Percentiles rank a stretch among this genome's conserved stretches.
Evolutionary conservation across 2,329 filamentous ascomycete species (phyloP).

Genomic region (Fusarium buharicum): DNA sequence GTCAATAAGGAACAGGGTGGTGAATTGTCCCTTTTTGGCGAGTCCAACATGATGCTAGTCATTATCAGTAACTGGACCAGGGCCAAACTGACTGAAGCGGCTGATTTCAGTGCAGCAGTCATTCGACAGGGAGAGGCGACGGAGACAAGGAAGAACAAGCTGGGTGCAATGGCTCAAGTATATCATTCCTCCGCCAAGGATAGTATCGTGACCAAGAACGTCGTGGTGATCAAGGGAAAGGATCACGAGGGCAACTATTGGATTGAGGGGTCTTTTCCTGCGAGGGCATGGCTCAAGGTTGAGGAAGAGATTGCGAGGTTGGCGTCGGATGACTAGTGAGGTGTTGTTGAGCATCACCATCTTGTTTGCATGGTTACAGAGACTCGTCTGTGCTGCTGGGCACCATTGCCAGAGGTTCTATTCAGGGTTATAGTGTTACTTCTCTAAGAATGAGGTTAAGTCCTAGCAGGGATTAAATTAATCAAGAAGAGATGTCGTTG

Average conservation of each 20-base stretch:
- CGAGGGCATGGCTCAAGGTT: constrained; percentile 44
- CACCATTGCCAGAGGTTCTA: too few relatives aligned
- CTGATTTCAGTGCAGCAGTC: constrained; percentile 52
- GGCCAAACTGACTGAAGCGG: constrained; percentile 48
- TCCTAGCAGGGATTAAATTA: too few relatives aligned
- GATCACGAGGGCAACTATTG: constrained; percentile 46
- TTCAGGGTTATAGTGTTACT: too few relatives aligned
- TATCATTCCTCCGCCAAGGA: constrained; percentile 18
- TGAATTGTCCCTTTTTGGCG: constrained; percentile 46
- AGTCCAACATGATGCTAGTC: constrained; percentile 48
- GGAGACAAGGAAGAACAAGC: constrained; percentile 22
- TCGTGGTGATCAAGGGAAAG: constrained; percentile 44
- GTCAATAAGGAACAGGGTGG: constrained; percentile 31
- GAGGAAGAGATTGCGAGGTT: constrained; percentile 35
- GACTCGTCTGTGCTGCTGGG: too few relatives aligned
- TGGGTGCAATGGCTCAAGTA: constrained; percentile 36
- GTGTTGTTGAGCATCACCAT: background rate
- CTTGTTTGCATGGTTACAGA: background rate
- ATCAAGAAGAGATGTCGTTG: background rate
- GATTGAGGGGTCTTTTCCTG: constrained; percentile 38
- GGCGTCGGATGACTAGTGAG: background rate
- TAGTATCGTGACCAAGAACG: constrained; percentile 16
- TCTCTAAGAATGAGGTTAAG: too few relatives aligned
- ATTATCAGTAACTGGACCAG: constrained; percentile 54
- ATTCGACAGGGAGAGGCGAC: constrained; percentile 18